Evolutionary conservation across 108 stramenopile species (phyloP), one percentile per base, ranked within the genome.

Genomic region (Nitzschia sp.): DNA sequence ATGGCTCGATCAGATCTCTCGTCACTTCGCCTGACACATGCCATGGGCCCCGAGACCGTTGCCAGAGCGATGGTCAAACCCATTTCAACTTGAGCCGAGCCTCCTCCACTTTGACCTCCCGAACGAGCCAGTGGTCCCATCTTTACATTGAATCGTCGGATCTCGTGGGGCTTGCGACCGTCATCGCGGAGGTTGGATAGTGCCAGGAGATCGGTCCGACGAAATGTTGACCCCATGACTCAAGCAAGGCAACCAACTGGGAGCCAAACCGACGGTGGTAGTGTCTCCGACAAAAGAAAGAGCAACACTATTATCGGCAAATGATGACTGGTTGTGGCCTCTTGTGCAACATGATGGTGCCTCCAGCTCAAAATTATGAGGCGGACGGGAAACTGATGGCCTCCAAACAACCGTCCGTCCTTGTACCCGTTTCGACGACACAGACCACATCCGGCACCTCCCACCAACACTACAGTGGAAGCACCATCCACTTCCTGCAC

Each of bases 121-220:
- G 44, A 25, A 10, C 41, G 14, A 12, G 81, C 76, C 21, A 86
- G 37, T 43, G 88, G 85, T 21, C 88, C 87, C 52, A 94, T 51
- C 65, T 89, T 85, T 51, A 87, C 75, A 8, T 81, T 57, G 76
- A 91, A 84, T 55, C 89, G 85, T 19, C 93, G 83, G 41, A 94
- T 94, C 69, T 94, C 93, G 22, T 83, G 51, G 6, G 93, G 90
- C 53, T 87, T 86, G 17, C 93, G 78, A 34, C 93, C 93, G 73
- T 94, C 93, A 54, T 87, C 86, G 21, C 93, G 88, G 10, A 94
- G 81, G 53, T 94, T 90, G 66, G 87, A 85, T 42, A 93, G 73
- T 43, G 87, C 79, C 62, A 93, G 73, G 21, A 93, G 74, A 63
- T 93, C 89, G 39, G 88, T 85, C 42, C 92, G 75, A 40, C 88